Evolutionary conservation across 1,284 basidiomycete species (phyloP), one percentile per base, ranked within the genome.

Genomic region (Pseudozyma sp.): DNA sequence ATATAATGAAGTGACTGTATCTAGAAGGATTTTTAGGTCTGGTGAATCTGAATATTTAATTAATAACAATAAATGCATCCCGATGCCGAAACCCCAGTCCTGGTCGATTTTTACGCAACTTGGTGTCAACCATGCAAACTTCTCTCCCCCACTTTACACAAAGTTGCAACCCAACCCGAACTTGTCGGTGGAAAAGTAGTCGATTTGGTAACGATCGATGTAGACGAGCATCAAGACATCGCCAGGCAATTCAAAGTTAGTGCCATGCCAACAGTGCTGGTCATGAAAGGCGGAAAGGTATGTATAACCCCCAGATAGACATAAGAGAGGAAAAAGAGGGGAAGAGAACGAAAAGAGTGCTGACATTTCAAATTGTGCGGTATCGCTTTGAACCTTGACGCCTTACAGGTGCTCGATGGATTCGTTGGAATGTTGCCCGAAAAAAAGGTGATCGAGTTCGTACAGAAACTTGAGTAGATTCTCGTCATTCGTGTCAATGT

Each of bases 41-140:
- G n/a, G n/a, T n/a, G n/a, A n/a, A n/a, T n/a, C n/a, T n/a, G n/a
- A n/a, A n/a, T n/a, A n/a, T n/a, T n/a, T n/a, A n/a, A n/a, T n/a
- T n/a, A n/a, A n/a, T n/a, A n/a, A n/a, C n/a, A n/a, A n/a, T n/a
- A n/a, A n/a, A n/a, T n/a, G n/a, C n/a, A n/a, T 4, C n/a, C 52
- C 19, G 60, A 73, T 18, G 65, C 70, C 5, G 57, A 62, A 0
- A 64, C 57, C 1, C 66, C 63, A 5, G 59, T 80, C 1, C 66
- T 80, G 6, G 77, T 80, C n/a, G 79, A 80, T 58, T 80, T 80
- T 44, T 75, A 57, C 56, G 79, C 79, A 0, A 73, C 71, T 18
- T 80, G 79, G 79, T 80, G 79, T 40, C 70, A 74, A 45, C 79
- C 79, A 2, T 79, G 79, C 67, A 81, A 81, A 42, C 65, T 79